These are phyloP conservation scores for Halophytophthora batemanensis DNA, from an alignment of 352 stramenopile species.

Conservation along the genomic window DNA sequence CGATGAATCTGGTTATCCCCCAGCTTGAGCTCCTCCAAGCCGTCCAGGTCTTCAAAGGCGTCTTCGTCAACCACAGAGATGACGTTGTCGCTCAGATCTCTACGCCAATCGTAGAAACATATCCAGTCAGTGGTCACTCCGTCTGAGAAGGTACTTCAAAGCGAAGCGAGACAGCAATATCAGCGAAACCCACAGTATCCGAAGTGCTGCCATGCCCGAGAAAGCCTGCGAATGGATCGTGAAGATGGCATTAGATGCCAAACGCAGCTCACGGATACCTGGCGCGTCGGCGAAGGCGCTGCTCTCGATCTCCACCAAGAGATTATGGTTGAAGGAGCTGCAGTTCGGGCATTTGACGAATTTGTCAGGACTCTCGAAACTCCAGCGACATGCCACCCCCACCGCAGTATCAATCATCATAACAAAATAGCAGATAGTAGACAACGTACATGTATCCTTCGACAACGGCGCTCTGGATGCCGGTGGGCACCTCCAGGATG, in stretches of 20 bases:
- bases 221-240: slow-evolving; percentile 53
- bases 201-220: slow-evolving; percentile 46
- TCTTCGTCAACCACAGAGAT: slow-evolving; percentile 56
- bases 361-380: too few relatives aligned
- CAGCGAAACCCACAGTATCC: slow-evolving; percentile 47
- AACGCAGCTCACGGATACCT: slow-evolving; percentile 42
- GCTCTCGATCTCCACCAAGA: slow-evolving; percentile 51
- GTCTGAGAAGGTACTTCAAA: background rate
- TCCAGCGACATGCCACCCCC: too few relatives aligned
- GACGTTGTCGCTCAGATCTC: slow-evolving; percentile 68
- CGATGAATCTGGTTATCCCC: slow-evolving; percentile 48
- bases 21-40: slow-evolving; percentile 38
- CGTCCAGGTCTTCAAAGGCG: slow-evolving; percentile 45
- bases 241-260: slow-evolving; percentile 61
- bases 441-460: slow-evolving; percentile 55
- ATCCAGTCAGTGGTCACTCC: slow-evolving; percentile 1
- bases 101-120: slow-evolving; percentile 5
- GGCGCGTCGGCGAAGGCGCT: slow-evolving; percentile 42
- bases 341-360: background rate
- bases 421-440: too few relatives aligned
- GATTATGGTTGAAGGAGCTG: slow-evolving; percentile 65
- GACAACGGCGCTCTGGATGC: slow-evolving; percentile 33
- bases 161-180: background rate
- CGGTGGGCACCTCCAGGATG: slow-evolving; percentile 34
- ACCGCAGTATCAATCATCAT: too few relatives aligned